Conservation (phyloP, 495 filamentous ascomycete genomes). For the Pyronema domesticum region DNA sequence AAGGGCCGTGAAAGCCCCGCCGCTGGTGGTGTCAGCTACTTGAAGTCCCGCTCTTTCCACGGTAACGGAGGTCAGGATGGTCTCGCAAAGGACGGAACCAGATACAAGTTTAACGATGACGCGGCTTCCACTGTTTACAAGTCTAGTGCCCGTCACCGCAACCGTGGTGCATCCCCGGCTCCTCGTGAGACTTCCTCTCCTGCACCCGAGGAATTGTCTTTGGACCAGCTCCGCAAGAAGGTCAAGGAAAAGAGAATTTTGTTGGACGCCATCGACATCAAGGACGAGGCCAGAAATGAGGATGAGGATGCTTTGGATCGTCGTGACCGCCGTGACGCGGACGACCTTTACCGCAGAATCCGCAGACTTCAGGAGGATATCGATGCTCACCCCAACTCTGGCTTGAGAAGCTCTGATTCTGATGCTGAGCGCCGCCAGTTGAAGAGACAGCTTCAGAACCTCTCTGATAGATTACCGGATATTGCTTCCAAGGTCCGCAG, state of each 20-base stretch:
- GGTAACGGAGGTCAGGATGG: constrained; percentile 31
- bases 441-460: constrained; percentile 70
- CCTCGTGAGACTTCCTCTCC: constrained; percentile 46
- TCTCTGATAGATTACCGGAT: constrained; percentile 79
- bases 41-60: constrained; percentile 89
- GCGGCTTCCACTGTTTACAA: constrained; percentile 58
- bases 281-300: constrained; percentile 74
- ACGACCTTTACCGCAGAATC: constrained; percentile 84
- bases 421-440: constrained; percentile 72
- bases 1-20: constrained; percentile 86
- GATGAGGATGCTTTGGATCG: constrained; percentile 86
- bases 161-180: constrained; percentile 58
- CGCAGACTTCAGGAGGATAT: constrained; percentile 94
- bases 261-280: constrained; percentile 93
- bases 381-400: constrained; percentile 70
- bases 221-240: constrained; percentile 82
- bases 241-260: constrained; percentile 89
- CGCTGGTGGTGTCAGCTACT: constrained; percentile 90
- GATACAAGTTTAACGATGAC: constrained; percentile 91
- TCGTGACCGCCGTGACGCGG: constrained; percentile 75
- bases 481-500: constrained; percentile 80
- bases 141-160: constrained; percentile 76
- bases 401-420: constrained; percentile 53
- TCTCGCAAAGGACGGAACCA: constrained; percentile 77
- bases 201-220: constrained; percentile 53